Conservation (phyloP, 2,329 filamentous ascomycete species). For the Trichoderma sp. region DNA sequence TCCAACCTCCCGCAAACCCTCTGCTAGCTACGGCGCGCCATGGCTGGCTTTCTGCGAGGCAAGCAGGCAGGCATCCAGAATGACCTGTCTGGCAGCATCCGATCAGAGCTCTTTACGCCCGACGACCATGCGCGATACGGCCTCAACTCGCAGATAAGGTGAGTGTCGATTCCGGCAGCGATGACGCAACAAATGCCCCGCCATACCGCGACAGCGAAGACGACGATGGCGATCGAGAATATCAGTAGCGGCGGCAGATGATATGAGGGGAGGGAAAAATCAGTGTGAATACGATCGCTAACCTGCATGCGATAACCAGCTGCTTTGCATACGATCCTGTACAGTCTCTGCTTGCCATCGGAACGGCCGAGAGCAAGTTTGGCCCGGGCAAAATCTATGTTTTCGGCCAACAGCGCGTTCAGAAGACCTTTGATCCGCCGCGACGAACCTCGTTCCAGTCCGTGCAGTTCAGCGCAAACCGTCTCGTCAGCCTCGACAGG, state of each 20-base stretch:
- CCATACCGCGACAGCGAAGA: constrained; percentile 17
- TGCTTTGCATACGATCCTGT: constrained; percentile 90
- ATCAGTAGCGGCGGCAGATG: background rate
- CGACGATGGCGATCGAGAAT: background rate
- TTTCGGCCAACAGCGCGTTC: constrained; percentile 80
- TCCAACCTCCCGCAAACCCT: constrained; percentile 10
- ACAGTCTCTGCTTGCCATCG: constrained; percentile 89
- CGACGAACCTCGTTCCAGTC: constrained; percentile 74
- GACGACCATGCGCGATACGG: constrained; percentile 85
- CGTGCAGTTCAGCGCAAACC: constrained; percentile 84
- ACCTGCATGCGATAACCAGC: constrained; percentile 46
- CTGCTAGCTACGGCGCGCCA: constrained; percentile 43
- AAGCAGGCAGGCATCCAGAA: constrained; percentile 93
- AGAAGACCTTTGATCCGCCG: constrained; percentile 71
- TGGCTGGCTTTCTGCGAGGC: constrained; percentile 86
- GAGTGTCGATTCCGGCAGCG: constrained; percentile 23
- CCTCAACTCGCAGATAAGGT: constrained; percentile 76
- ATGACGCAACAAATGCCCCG: constrained; percentile 33
- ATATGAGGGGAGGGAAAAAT: background rate
- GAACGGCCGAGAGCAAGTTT: constrained; percentile 84
- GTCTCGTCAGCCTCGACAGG: constrained; percentile 80
- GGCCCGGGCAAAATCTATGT: constrained; percentile 88
- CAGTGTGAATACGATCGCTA: background rate
- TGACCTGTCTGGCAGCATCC: constrained; percentile 83
- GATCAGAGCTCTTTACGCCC: constrained; percentile 75